Evolutionary conservation across 1,284 basidiomycete genomes (phyloP).

Genomic region (Papiliotrema flavescens): DNA sequence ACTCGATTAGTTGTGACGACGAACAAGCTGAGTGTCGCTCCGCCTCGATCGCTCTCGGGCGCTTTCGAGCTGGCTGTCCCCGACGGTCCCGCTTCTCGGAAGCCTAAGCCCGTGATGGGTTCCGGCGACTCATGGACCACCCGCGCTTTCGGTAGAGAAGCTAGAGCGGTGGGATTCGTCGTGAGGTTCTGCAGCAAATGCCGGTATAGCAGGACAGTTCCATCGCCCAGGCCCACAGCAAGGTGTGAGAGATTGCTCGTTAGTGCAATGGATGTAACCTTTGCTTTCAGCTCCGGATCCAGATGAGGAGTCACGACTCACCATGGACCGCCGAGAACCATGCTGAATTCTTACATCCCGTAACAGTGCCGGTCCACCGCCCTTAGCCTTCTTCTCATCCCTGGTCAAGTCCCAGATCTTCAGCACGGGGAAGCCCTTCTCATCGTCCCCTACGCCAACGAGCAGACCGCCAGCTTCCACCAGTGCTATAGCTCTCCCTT

Average conservation of each 20-base stretch:
- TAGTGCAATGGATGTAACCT: constrained; percentile 79
- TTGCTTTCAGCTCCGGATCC: neutral
- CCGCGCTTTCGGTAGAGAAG: constrained; percentile 72
- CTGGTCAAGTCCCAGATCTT: constrained; percentile 85
- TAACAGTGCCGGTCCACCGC: constrained; percentile 60
- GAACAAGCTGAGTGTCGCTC: constrained; percentile 60
- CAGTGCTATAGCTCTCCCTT: constrained; percentile 49
- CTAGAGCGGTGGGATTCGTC: constrained; percentile 56
- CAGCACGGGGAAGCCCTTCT: constrained; percentile 67
- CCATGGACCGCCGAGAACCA: constrained; percentile 74
- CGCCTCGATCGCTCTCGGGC: constrained; percentile 5
- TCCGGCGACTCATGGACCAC: constrained; percentile 73
- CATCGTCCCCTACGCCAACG: constrained; percentile 83
- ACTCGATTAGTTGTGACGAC: constrained; percentile 84
- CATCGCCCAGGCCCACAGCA: constrained; percentile 86
- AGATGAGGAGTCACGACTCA: constrained; percentile 44
- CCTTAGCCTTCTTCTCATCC: constrained; percentile 65
- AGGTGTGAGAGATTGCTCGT: constrained; percentile 79
- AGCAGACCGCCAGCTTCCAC: constrained; percentile 71
- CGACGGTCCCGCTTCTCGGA: constrained; percentile 58
- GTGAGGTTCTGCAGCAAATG: constrained; percentile 84
- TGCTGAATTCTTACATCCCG: constrained; percentile 74
- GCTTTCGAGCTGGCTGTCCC: constrained; percentile 1
- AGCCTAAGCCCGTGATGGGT: constrained; percentile 87
- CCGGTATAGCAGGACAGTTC: constrained; percentile 86